Percentiles rank a stretch among this genome's conserved stretches.
These are phyloP conservation scores for Psilocybe subaeruginosa DNA, from an alignment of 768 basidiomycete species.

Conservation along the genomic window DNA sequence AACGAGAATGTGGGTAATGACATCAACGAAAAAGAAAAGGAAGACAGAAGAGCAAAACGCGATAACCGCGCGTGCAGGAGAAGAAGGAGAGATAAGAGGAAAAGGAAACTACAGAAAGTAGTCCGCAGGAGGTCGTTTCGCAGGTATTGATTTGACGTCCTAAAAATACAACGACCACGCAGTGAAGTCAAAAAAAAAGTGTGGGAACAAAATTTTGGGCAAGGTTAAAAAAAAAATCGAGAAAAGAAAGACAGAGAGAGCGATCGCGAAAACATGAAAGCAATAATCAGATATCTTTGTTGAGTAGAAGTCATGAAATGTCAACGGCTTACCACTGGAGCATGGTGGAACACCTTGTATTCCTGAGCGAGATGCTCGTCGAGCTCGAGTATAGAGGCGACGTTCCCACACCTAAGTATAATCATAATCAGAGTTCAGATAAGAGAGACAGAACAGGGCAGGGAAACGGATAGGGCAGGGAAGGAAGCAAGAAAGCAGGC, in stretches of 20 bases:
- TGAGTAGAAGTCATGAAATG: too few relatives aligned
- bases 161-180: constrained; percentile 27
- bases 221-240: constrained; percentile 4
- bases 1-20: neutral
- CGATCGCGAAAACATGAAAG: too few relatives aligned
- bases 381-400: constrained; percentile 91
- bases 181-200: neutral
- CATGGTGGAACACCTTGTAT: constrained; percentile 95
- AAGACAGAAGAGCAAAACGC: neutral
- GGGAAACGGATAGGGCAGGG: neutral
- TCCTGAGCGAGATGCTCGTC: constrained; percentile 93
- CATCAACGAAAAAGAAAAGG: neutral
- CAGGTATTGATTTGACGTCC: constrained; percentile 83
- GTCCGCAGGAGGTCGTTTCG: constrained; percentile 85
- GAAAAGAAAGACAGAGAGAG: neutral
- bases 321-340: constrained; percentile 67
- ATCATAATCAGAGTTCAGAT: neutral
- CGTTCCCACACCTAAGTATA: constrained; percentile 82
- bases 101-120: constrained; percentile 66
- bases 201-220: neutral
- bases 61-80: neutral
- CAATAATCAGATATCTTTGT: too few relatives aligned
- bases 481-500: neutral
- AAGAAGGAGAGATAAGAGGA: neutral
- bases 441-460: too few relatives aligned